Conservation (phyloP, 2,329 filamentous ascomycete species). For the Thelonectria rubi region DNA sequence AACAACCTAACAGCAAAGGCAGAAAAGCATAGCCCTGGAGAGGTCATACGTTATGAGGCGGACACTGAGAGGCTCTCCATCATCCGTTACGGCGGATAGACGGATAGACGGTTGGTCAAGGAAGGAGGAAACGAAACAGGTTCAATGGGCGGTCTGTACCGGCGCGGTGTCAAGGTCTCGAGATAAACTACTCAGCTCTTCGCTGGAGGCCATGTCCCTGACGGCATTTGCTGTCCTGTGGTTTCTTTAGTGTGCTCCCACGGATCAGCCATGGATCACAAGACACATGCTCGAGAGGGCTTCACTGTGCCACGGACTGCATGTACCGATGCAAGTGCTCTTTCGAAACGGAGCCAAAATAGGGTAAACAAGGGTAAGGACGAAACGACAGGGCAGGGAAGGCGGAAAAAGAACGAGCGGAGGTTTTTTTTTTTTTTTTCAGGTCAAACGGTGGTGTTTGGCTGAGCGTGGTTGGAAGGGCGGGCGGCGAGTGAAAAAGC, state of each 20-base stretch:
- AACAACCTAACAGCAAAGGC: background rate
- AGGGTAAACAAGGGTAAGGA: constrained; percentile 5
- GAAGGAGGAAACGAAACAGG: no score
- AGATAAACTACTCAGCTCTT: background rate
- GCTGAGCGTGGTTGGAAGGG: constrained; percentile 10
- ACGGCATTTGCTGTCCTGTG: background rate
- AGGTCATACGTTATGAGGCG: no score
- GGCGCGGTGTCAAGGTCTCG: background rate
- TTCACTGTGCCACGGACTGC: constrained; percentile 27
- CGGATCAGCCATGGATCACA: constrained; percentile 10
- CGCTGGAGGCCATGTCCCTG: constrained; percentile 7
- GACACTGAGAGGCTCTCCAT: no score
- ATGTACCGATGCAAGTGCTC: constrained; percentile 18
- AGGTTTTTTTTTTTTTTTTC: constrained; percentile 3
- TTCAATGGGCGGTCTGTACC: constrained; percentile 17
- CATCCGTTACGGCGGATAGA: no score
- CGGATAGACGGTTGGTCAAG: no score
- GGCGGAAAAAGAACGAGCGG: background rate
- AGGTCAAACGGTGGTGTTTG: background rate
- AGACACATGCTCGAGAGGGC: constrained; percentile 11
- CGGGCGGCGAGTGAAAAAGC: constrained; percentile 6
- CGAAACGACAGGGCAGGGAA: background rate
- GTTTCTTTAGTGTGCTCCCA: background rate
- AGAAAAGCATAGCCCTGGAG: no score
- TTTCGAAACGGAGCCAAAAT: constrained; percentile 19